These are phyloP conservation scores for Neurospora pannonica DNA, from an alignment of 495 filamentous ascomycete genomes.

Conservation along the genomic window DNA sequence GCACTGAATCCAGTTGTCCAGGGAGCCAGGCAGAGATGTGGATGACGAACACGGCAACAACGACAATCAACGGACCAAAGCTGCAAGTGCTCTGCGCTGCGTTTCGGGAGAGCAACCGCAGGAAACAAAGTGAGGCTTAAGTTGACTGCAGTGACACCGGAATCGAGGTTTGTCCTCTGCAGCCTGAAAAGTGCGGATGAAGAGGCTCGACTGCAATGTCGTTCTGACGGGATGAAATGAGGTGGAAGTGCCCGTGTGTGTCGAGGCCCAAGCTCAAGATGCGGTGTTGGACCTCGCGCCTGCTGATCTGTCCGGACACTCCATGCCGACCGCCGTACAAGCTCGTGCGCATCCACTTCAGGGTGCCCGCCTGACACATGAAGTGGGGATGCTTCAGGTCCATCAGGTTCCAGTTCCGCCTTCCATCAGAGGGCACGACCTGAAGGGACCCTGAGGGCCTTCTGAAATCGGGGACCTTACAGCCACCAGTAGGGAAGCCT, in stretches of 20 bases:
- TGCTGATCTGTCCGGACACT: background rate
- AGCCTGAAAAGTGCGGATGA: background rate
- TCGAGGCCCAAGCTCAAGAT: background rate
- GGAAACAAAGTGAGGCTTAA: background rate
- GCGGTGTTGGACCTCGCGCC: background rate
- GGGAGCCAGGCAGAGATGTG: background rate
- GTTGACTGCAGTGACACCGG: background rate
- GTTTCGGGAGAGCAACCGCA: background rate
- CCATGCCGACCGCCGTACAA: background rate
- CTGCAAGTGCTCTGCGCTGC: background rate
- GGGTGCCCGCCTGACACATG: background rate
- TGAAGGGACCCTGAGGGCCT: background rate
- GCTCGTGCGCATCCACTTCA: background rate
- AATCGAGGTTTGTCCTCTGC: background rate
- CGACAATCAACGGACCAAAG: background rate
- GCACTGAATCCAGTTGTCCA: background rate
- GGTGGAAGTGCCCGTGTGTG: background rate
- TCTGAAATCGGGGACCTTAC: background rate
- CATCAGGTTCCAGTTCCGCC: background rate
- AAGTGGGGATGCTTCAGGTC: background rate
- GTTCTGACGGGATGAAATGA: background rate
- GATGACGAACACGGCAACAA: background rate
- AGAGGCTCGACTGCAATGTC: background rate
- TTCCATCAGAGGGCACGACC: background rate
- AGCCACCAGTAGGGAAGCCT: background rate